These are phyloP conservation scores for Lavandula angustifolia DNA, from an alignment of 257 asterid genomes.

Conservation along the genomic window DNA sequence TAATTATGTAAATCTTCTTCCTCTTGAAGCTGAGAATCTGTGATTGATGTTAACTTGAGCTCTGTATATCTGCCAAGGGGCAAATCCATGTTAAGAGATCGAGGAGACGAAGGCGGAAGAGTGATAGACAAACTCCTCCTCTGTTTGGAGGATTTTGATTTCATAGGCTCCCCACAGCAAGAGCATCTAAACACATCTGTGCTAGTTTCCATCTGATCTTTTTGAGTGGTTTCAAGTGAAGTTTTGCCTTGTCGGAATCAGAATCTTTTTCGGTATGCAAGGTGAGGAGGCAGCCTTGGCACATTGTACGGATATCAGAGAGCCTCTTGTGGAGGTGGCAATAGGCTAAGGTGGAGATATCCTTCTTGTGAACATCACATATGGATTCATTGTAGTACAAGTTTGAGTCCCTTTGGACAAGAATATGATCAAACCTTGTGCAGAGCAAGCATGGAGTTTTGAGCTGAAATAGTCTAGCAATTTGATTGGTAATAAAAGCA, in stretches of 20 bases:
- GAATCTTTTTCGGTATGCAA: slow-evolving; percentile 66
- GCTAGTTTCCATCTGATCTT: slow-evolving; percentile 35
- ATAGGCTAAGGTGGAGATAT: slow-evolving; percentile 76
- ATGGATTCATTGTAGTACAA: slow-evolving; percentile 74
- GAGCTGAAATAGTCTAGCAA: slow-evolving; percentile 64
- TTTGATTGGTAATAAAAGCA: slow-evolving; percentile 61
- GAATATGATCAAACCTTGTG: slow-evolving; percentile 68
- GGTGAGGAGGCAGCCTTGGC: slow-evolving; percentile 76
- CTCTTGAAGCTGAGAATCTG: slow-evolving; percentile 44
- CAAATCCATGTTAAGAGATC: slow-evolving; percentile 51
- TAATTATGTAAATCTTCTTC: slow-evolving; percentile 40
- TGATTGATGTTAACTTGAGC: slow-evolving; percentile 53
- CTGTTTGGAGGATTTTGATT: slow-evolving; percentile 39
- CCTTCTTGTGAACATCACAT: slow-evolving; percentile 81
- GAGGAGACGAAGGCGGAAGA: slow-evolving; percentile 64
- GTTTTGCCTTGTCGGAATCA: slow-evolving; percentile 31
- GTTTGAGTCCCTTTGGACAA: slow-evolving; percentile 47
- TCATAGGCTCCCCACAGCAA: slow-evolving; percentile 72
- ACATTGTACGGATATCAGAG: slow-evolving; percentile 70
- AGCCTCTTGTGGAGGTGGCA: slow-evolving; percentile 77
- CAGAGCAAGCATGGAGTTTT: slow-evolving; percentile 79
- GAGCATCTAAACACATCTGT: slow-evolving; percentile 41
- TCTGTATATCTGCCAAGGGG: slow-evolving; percentile 50
- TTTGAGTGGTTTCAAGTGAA: slow-evolving; percentile 37
- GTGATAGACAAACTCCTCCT: slow-evolving; percentile 42